Evolutionary conservation across 805 yeast genomes (phyloP).

Genomic region (Sugiyamaella valdiviana): DNA sequence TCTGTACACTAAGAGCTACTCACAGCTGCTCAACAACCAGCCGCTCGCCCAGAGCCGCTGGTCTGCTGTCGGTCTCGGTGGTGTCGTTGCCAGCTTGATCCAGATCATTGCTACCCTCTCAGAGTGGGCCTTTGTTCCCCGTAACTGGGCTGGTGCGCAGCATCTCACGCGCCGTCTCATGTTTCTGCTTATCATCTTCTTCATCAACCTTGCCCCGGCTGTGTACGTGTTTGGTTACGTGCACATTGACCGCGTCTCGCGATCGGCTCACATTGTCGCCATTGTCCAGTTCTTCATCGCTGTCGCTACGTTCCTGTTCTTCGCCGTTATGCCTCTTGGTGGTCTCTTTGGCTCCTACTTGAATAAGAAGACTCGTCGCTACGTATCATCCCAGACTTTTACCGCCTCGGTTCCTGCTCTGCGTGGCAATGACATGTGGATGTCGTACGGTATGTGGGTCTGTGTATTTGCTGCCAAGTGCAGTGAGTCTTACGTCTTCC

Average conservation of each 20-base stretch:
- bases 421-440: conserved; percentile 87
- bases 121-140: conserved; percentile 95
- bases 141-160: conserved; percentile 99
- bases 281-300: conserved; percentile 88
- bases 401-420: conserved; percentile 85
- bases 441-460: conserved; percentile 89
- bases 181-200: conserved; percentile 61
- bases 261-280: conserved; percentile 21
- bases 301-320: conserved; percentile 73
- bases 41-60: conserved; percentile 89
- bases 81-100: conserved; percentile 73
- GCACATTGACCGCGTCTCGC: conserved; percentile 35
- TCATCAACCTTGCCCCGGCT: conserved; percentile 75
- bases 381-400: conserved; percentile 90
- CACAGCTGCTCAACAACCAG: conserved; percentile 72
- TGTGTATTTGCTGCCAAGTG: conserved; percentile 85
- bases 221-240: conserved; percentile 60
- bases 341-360: conserved; percentile 90
- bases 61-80: conserved; percentile 92
- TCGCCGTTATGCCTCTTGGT: conserved; percentile 93
- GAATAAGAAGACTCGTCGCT: conserved; percentile 45
- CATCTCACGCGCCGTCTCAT: conserved; percentile 82
- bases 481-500: conserved; percentile 85
- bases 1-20: conserved; percentile 79
- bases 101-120: conserved; percentile 82